phyloP scores from a whole-genome alignment of 2,329 filamentous ascomycete species.

The Alternaria conjuncta region DNA sequence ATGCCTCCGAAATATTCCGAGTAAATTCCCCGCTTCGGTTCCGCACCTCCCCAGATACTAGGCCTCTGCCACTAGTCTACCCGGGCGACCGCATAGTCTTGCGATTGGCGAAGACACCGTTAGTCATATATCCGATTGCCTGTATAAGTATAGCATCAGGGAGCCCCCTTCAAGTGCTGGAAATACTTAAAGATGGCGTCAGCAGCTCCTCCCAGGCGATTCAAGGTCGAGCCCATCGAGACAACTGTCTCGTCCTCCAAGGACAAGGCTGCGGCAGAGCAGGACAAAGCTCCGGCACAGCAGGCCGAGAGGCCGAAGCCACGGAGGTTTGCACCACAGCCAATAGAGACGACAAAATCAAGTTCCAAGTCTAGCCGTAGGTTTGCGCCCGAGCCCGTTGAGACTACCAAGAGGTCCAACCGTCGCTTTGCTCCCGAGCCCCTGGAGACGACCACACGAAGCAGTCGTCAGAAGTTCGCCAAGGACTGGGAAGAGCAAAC shows the following conservation, averaged over 20 bases:
- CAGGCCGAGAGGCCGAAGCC: conserved; percentile 22
- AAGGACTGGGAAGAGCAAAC: conserved; percentile 35
- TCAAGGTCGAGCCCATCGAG: conserved; percentile 48
- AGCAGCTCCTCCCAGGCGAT: conserved; percentile 41
- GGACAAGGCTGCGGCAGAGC: conserved; percentile 70
- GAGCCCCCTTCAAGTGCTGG: conserved; percentile 1
- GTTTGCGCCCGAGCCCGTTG: conserved; percentile 74
- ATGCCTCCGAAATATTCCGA: conserved; percentile 29
- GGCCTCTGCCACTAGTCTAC: conserved; percentile 26
- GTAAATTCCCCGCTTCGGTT: conserved; percentile 31
- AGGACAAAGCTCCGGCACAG: conserved; percentile 71
- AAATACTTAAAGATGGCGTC: conserved; percentile 35
- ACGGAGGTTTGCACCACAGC: conserved; percentile 46
- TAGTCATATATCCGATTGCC: conserved; percentile 21
- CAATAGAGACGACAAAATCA: conserved; percentile 44
- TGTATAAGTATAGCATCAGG: conserved; percentile 11
- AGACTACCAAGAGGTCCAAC: conserved; percentile 66
- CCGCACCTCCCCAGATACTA: conserved; percentile 25
- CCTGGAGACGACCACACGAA: conserved; percentile 39
- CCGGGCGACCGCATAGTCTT: conserved; percentile 23
- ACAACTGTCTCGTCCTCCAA: conserved; percentile 54
- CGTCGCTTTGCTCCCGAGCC: conserved; percentile 55
- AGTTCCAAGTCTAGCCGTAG: conserved; percentile 47
- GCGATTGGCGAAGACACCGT: conserved; percentile 20
- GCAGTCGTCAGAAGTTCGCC: conserved; percentile 37